Evolutionary conservation across 805 yeast genomes (phyloP), one percentile per base, ranked within the genome.

Genomic region (Starmerella potacharoeniae): DNA sequence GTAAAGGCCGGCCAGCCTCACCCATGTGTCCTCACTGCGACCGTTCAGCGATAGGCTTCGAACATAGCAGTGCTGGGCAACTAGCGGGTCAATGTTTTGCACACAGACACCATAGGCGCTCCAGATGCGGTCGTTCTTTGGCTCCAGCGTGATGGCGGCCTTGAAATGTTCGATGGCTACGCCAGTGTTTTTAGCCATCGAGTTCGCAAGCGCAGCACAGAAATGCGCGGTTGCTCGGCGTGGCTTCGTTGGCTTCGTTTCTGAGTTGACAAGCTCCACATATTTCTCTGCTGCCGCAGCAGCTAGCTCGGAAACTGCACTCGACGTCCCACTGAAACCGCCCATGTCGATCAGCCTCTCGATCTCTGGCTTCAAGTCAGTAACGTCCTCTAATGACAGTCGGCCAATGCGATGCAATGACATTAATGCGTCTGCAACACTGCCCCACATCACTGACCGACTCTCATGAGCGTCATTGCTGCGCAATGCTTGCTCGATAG

Each of bases 61-160:
- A 62, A 93, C 85, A 63, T 86, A 87, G 67, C 96, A 88, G 70
- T 93, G 99, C 69, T 93, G 99, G 0, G 97, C 75, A 6, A 87
- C 84, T 49, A 78, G 76, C 0, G 91, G 82, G 60, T 81, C 84
- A 4, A 74, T 68, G 3, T 79, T 70, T 53, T 82, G 75, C 7
- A 87, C 79, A 0, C 89, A 84, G 55, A 84, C 77, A 13, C 97
- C 98, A 33, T 91, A 73, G 0, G 86, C 83, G 52, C 79, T 74
- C 99, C 99, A 93, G 55, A 81, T 81, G 17, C 77, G 81, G 1
- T 84, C 73, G 58, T 84, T 85, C 55, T 76, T 78, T 5, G 83
- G 76, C 66, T 91, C 96, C 8, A 81, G 69, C 54, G 77, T 81
- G 53, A 90, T 80, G 0, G 96, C 83, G 44, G 74, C 77, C 61